Evolutionary conservation across 225 moss, liverwort and hornwort genomes (phyloP).

Genomic region (Climacium dendroides): DNA sequence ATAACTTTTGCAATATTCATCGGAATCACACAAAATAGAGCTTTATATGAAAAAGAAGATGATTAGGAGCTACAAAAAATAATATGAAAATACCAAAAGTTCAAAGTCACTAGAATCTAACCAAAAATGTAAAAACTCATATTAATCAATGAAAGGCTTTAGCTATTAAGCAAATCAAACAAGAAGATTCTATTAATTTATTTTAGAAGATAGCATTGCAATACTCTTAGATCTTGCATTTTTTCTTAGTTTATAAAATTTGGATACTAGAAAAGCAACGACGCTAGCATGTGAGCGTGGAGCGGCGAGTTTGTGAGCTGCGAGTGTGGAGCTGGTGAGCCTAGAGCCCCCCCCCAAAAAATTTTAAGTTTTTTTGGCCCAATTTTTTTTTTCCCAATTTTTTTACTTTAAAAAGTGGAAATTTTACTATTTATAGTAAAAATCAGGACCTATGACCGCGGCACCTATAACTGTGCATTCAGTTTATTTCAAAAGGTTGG

Average conservation of each 20-base stretch:
- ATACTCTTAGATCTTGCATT: background rate
- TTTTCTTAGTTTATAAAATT: background rate
- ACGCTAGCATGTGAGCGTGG: too few relatives aligned
- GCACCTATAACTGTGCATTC: too few relatives aligned
- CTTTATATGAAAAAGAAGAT: background rate
- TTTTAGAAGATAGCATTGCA: background rate
- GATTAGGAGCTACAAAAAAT: background rate
- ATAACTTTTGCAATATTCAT: background rate
- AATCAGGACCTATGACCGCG: too few relatives aligned
- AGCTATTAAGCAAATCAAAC: background rate
- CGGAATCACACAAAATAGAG: background rate
- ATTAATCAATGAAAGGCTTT: background rate
- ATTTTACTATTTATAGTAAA: too few relatives aligned
- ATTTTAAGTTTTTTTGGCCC: too few relatives aligned
- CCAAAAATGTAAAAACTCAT: background rate
- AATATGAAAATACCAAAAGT: background rate
- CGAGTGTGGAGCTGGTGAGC: too few relatives aligned
- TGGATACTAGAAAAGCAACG: too few relatives aligned
- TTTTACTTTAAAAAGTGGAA: too few relatives aligned
- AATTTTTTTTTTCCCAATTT: too few relatives aligned
- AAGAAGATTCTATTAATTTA: background rate
- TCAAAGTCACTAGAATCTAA: background rate
- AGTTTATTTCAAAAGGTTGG: too few relatives aligned
- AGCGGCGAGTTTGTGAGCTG: too few relatives aligned
- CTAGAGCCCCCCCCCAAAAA: too few relatives aligned